Conservation (phyloP, 192 early-diverging fungal species). For the Haplosporangium gracile region DNA sequence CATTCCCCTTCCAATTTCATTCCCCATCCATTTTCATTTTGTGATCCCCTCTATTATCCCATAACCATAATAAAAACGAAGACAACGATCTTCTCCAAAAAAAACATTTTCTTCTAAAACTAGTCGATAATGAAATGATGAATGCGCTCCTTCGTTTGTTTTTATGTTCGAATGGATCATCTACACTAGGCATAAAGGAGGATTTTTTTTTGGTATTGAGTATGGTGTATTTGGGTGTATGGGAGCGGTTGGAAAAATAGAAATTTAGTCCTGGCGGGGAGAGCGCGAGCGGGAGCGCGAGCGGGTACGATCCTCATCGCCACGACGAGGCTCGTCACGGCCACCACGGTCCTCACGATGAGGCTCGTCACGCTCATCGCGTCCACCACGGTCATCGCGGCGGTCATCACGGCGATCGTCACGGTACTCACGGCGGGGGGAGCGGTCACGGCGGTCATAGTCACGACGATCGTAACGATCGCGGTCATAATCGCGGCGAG, state of each 20-base stretch:
- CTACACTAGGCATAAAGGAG: neutral
- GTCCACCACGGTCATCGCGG: slow-evolving; percentile 14
- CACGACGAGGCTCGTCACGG: slow-evolving; percentile 12
- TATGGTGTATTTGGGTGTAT: neutral
- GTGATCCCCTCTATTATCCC: neutral
- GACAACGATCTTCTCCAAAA: neutral
- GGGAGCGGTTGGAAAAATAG: neutral
- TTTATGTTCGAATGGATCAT: neutral
- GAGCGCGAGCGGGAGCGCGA: slow-evolving; percentile 19
- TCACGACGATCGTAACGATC: slow-evolving; percentile 18
- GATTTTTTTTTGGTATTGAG: neutral
- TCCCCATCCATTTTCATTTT: neutral
- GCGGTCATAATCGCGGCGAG: slow-evolving; percentile 40
- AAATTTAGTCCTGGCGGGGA: slow-evolving; percentile 13
- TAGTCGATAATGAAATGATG: neutral
- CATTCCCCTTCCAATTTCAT: slow-evolving; percentile 20
- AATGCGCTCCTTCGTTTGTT: neutral
- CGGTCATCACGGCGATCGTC: slow-evolving; percentile 24
- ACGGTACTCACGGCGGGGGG: slow-evolving; percentile 21
- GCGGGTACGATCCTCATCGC: slow-evolving; percentile 10
- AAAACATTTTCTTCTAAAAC: neutral
- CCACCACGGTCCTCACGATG: slow-evolving; percentile 28
- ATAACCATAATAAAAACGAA: slow-evolving; percentile 5
- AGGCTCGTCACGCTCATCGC: slow-evolving; percentile 27
- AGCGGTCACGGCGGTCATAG: slow-evolving; percentile 18